Percentiles rank a stretch among this genome's conserved stretches.
These are phyloP conservation scores for Penicillium riverlandense DNA, from an alignment of 495 filamentous ascomycete species.

Conservation along the genomic window DNA sequence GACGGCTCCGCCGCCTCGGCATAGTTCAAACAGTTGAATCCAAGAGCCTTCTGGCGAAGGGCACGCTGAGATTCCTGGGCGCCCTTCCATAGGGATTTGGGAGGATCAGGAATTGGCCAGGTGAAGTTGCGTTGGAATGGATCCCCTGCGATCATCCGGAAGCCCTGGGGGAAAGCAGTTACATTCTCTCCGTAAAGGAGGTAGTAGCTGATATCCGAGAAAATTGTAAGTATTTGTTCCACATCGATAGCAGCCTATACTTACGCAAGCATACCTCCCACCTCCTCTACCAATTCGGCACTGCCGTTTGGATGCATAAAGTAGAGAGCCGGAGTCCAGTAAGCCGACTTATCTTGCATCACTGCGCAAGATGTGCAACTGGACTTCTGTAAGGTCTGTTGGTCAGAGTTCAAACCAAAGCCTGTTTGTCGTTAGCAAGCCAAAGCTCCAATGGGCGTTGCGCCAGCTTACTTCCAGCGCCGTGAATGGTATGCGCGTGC, in stretches of 20 bases:
- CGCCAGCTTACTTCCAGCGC: conserved; percentile 43
- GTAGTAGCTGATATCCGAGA: conserved; percentile 54
- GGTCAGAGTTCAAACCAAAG: conserved; percentile 40
- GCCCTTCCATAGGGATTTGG: conserved; percentile 59
- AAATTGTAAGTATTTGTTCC: neutral
- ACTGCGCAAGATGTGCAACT: conserved; percentile 53
- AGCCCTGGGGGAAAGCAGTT: conserved; percentile 67
- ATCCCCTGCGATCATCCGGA: conserved; percentile 85
- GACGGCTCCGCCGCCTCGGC: conserved; percentile 50
- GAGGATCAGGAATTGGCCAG: conserved; percentile 62
- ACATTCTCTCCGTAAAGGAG: conserved; percentile 58
- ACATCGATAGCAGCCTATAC: conserved; percentile 6
- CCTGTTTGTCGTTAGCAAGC: conserved; percentile 16
- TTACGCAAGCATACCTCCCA: conserved; percentile 53
- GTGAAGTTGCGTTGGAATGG: conserved; percentile 61
- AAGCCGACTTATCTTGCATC: conserved; percentile 53
- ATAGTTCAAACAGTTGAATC: conserved; percentile 92
- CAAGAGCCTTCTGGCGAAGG: conserved; percentile 72
- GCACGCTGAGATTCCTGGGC: conserved; percentile 55
- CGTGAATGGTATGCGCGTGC: conserved; percentile 48
- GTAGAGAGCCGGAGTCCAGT: conserved; percentile 55
- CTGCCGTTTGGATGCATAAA: conserved; percentile 51
- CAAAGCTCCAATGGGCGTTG: neutral
- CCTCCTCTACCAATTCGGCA: conserved; percentile 42
- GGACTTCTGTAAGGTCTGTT: conserved; percentile 34